Evolutionary conservation across 164 flowering plant species (phyloP).

Genomic region (Tetrastigma voinierianum): DNA sequence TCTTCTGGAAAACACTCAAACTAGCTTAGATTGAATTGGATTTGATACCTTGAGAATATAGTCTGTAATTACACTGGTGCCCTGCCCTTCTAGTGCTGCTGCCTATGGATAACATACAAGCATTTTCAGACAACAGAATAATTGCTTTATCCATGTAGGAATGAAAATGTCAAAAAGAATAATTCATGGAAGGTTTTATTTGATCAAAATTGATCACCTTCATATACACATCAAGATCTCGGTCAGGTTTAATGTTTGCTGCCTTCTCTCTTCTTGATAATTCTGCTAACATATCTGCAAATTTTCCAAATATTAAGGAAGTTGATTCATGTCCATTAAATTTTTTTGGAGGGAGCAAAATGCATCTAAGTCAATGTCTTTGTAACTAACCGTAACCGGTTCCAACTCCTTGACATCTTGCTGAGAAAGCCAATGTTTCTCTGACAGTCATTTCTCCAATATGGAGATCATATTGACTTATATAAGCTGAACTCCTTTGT

Average conservation of each 20-base stretch:
- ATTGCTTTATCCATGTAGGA: no score
- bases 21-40: neutral
- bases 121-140: no score
- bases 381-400: constrained; percentile 37
- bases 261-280: constrained; percentile 56
- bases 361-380: neutral
- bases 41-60: constrained; percentile 61
- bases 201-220: constrained; percentile 30
- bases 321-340: neutral
- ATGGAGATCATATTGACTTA: constrained; percentile 56
- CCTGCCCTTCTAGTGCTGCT: constrained; percentile 63
- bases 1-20: no score
- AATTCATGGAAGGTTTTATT: neutral
- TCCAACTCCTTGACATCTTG: constrained; percentile 57
- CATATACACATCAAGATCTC: constrained; percentile 60
- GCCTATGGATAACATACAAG: constrained; percentile 33
- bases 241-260: constrained; percentile 61
- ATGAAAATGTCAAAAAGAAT: neutral
- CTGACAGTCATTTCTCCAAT: constrained; percentile 53
- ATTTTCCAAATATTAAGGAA: constrained; percentile 3
- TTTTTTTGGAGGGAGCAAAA: no score
- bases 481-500: constrained; percentile 45
- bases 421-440: constrained; percentile 51
- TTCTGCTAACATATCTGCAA: constrained; percentile 56
- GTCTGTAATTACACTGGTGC: constrained; percentile 67